Evolutionary conservation across 75 land plant genomes (phyloP), one percentile per base, ranked within the genome.

Genomic region (Cunninghamia lanceolata): DNA sequence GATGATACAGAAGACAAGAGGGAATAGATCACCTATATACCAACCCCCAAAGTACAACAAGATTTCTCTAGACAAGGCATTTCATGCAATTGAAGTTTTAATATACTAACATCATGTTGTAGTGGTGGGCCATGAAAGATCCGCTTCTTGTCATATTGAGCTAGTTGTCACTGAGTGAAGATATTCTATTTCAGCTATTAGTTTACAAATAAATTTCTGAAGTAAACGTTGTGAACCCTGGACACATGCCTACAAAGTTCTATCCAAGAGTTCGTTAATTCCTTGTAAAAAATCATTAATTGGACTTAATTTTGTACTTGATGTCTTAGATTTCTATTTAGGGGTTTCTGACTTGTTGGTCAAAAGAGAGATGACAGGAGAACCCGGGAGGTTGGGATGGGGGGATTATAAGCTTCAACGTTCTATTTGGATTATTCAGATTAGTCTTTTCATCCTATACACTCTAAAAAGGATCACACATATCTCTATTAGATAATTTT

Each of bases 1-100:
- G 88, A 87, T 39, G 88, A 87, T 39, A 40, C 66, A 28, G 88
- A 87, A 85, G 88, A 87, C 36, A 87, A 87, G 45, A 85, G 88
- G 56, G 88, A 85, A 85, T 87, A 83, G 56, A 87, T 17, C 28
- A 40, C 82, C 82, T 80, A 14, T 28, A 11, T 80, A 80, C 46
- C 34, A n/a, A 45, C 34, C 32, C 30, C 45, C 32, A 4, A 80
- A 28, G 82, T 43, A 40, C 42, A 45, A 43, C 14, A 45, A n/a
- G 52, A 28, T 28, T 7, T 77, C 43, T 77, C 40, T 77, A 77
- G 42, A 28, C 14, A n/a, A 10, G 82, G 82, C 52, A 80, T n/a
- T 80, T 80, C 82, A 16, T 80, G 80, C 45, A 77, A 21, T 77
- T 40, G 80, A 77, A 40, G 39, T 39, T 77, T 39, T 9, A 77